A percentile compares a stretch with the other conserved stretches of the same genome.
phyloP scores from a whole-genome alignment of 192 early-diverging fungal genomes.

The Paraglomus brasilianum region DNA sequence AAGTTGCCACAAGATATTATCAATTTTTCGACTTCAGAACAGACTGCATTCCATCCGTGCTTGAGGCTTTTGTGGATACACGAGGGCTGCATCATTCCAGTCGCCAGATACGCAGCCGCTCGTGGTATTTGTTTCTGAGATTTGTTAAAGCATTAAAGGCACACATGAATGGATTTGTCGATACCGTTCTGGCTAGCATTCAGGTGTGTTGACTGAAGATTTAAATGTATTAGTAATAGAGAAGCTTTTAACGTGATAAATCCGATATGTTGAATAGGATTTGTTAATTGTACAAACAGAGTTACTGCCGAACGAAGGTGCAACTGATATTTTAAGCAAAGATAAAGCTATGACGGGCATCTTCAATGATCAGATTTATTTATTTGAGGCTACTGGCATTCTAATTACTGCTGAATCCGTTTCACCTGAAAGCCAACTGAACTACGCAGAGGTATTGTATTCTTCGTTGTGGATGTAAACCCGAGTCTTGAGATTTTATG shows the following conservation, averaged over 20 bases:
- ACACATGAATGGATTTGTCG: conserved; percentile 59
- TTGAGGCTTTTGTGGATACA: conserved; percentile 75
- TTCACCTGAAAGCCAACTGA: conserved; percentile 66
- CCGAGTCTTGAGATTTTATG: not conserved
- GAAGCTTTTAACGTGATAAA: conserved; percentile 42
- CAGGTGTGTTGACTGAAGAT: conserved; percentile 28
- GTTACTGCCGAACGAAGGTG: conserved; percentile 41
- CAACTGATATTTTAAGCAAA: conserved; percentile 46
- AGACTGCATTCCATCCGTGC: conserved; percentile 61
- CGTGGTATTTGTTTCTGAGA: conserved; percentile 85
- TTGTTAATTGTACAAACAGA: conserved; percentile 73
- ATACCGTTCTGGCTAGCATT: conserved; percentile 60
- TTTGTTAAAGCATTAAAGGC: conserved; percentile 71
- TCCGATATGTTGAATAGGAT: conserved; percentile 50
- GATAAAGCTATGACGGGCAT: conserved; percentile 53
- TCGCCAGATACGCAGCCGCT: conserved; percentile 67
- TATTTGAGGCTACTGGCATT: conserved; percentile 92
- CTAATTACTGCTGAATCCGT: conserved; percentile 80
- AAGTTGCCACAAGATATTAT: conserved; percentile 67
- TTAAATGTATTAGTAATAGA: not conserved
- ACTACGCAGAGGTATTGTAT: conserved; percentile 40
- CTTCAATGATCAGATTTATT: conserved; percentile 80
- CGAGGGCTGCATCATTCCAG: conserved; percentile 76
- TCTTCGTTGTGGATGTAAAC: not conserved
- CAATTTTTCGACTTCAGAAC: conserved; percentile 67